Conservation (phyloP, 2,329 filamentous ascomycete species). For the Fusarium nygamai region DNA sequence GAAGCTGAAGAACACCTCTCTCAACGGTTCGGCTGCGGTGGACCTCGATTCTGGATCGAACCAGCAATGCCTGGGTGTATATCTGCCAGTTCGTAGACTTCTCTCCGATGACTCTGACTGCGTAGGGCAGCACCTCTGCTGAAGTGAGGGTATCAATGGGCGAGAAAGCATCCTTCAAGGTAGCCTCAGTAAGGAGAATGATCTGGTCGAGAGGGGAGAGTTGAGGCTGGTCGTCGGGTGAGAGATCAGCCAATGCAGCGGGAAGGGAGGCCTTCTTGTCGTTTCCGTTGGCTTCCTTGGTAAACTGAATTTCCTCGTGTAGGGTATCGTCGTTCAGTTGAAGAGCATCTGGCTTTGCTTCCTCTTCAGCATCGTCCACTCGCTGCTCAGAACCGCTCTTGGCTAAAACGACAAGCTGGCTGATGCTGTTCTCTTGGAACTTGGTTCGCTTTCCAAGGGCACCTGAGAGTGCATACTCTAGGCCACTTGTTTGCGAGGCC, state of each 20-base stretch:
- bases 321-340: conserved; percentile 93
- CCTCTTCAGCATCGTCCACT: conserved; percentile 37
- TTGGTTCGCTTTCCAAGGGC: conserved; percentile 86
- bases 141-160: conserved; percentile 86
- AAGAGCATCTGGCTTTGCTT: conserved; percentile 70
- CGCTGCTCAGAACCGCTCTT: conserved; percentile 65
- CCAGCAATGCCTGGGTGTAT: conserved; percentile 91
- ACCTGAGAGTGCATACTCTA: conserved; percentile 86
- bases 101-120: conserved; percentile 85
- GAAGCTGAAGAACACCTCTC: conserved; percentile 88
- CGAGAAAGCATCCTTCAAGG: conserved; percentile 87
- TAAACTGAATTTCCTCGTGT: conserved; percentile 86
- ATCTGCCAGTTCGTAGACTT: conserved; percentile 98
- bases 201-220: conserved; percentile 88
- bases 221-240: conserved; percentile 83
- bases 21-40: conserved; percentile 89
- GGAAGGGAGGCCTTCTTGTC: conserved; percentile 62
- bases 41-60: conserved; percentile 89
- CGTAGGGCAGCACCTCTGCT: conserved; percentile 94
- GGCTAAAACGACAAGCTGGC: conserved; percentile 90
- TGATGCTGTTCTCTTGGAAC: conserved; percentile 81
- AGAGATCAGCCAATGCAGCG: conserved; percentile 67
- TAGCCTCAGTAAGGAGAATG: conserved; percentile 86
- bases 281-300: conserved; percentile 59
- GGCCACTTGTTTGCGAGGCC: conserved; percentile 73